Conservation (phyloP, 371 early-diverging fungal species). For the Mortierella sp. region DNA sequence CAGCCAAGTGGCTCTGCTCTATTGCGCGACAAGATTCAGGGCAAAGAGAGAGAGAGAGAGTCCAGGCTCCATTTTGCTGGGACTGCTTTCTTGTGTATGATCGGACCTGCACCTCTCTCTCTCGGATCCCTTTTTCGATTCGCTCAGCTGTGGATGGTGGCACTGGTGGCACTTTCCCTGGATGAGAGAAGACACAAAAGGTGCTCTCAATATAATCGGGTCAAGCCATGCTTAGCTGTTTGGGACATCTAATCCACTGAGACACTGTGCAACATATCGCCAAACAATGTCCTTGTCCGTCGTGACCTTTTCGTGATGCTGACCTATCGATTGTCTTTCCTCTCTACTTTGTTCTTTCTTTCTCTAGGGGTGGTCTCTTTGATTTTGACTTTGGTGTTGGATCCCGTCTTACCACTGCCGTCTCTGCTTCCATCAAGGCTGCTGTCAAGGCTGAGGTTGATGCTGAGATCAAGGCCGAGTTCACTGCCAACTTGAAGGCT, state of each 20-base stretch:
- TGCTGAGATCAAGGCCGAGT: conserved; percentile 47
- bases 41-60: too few species aligned
- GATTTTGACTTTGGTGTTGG: conserved; percentile 39
- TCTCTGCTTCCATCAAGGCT: conserved; percentile 46
- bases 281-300: background rate
- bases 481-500: conserved; percentile 33
- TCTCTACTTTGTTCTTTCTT: background rate
- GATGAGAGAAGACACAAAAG: too few species aligned
- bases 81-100: too few species aligned
- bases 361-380: conserved; percentile 29
- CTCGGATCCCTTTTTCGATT: too few species aligned
- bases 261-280: too few species aligned
- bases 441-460: conserved; percentile 47
- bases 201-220: background rate
- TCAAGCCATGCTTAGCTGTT: background rate
- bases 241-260: too few species aligned
- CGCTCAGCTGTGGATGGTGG: too few species aligned
- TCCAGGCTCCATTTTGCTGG: too few species aligned
- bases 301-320: background rate
- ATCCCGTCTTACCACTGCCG: conserved; percentile 29
- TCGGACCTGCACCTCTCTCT: too few species aligned
- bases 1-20: too few species aligned
- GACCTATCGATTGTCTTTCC: background rate
- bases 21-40: too few species aligned
- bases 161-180: too few species aligned